A percentile compares a stretch with the other conserved stretches of the same genome.
Evolutionary conservation across 257 asterid genomes (phyloP).

Genomic region (Solanum sejunctum): DNA sequence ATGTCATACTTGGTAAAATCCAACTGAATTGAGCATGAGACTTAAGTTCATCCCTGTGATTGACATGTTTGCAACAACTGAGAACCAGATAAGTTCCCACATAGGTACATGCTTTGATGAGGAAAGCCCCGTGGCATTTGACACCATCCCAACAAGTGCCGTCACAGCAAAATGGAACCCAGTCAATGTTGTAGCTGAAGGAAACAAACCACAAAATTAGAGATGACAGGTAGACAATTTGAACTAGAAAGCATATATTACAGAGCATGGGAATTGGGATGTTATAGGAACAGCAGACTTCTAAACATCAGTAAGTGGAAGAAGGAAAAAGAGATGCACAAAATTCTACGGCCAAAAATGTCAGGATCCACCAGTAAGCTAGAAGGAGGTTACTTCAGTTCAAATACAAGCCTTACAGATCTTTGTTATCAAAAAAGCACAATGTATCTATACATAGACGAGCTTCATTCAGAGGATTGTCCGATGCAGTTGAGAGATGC

Average conservation of each 20-base stretch:
- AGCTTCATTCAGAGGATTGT: background rate
- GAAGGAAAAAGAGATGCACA: background rate
- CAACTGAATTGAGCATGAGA: slow-evolving; percentile 98
- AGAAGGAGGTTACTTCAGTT: background rate
- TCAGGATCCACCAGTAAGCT: background rate
- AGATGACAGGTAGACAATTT: background rate
- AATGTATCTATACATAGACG: background rate
- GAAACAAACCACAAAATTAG: background rate
- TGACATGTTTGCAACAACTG: slow-evolving; percentile 84
- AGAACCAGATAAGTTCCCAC: slow-evolving; percentile 98
- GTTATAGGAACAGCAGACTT: background rate
- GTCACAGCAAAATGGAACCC: slow-evolving; percentile 95
- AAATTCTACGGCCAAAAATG: background rate
- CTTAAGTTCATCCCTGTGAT: slow-evolving; percentile 96
- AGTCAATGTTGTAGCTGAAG: slow-evolving; percentile 88
- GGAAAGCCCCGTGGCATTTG: slow-evolving; percentile 83
- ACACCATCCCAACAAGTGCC: slow-evolving; percentile 86
- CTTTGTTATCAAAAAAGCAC: background rate
- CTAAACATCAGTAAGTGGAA: background rate
- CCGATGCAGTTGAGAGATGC: background rate
- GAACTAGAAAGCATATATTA: background rate
- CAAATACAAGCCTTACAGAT: background rate
- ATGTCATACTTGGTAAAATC: slow-evolving; percentile 81
- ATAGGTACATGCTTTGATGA: slow-evolving; percentile 83
- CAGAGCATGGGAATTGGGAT: slow-evolving; percentile 1